Base-by-base conservation (phyloP, 2,329 filamentous ascomycete genomes). In the Stemphylium lycopersici region DNA sequence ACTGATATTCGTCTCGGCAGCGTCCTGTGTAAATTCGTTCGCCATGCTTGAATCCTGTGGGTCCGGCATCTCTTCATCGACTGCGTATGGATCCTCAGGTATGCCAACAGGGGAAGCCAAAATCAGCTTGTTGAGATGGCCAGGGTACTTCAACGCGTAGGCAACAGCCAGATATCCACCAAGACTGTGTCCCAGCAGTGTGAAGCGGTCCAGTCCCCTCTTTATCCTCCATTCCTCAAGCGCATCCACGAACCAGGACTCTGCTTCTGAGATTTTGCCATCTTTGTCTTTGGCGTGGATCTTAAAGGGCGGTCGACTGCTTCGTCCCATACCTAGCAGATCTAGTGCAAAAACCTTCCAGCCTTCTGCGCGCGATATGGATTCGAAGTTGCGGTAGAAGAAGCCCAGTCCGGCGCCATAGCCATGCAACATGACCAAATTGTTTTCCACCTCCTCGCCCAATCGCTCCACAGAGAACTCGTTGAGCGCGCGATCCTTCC, bases 381-480 rank as follows among this genome's bases (percentile, higher is more conserved):
- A 87, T 75, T 99, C 95, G 56, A 96, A 96, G 73, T 99, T 99
- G 78, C 95, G 93, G 82, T 97, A 99, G 81, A 96, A 99, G 78
- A 99, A 98, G 18, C 93, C 95, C 0, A 99, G 83, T 0, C 95
- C 95, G 2, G 95, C 95, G 41, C 95, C 95, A 75, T 99, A 99
- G 57, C 95, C 95, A 72, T 99, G 95, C 4, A 99, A 80, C 86
- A 99, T 96, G 39, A 99, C 93, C 13, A 99, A 81, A 38, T 91
- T 95, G 69, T 98, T 88, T 41, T 96, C 88, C 0, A 86, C 84
- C 4, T 87, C 77, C 71, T 97, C 93, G 32, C 87, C 91, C 1
- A 91, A 78, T 44, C 93, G 84, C 78, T 96, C 91, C 2, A 99
- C 86, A 1, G 90, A 92, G 74, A 97, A 95, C 71, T 99, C 95